Conservation (phyloP, 768 basidiomycete genomes). For the Pilatotrama ljubarskyi region DNA sequence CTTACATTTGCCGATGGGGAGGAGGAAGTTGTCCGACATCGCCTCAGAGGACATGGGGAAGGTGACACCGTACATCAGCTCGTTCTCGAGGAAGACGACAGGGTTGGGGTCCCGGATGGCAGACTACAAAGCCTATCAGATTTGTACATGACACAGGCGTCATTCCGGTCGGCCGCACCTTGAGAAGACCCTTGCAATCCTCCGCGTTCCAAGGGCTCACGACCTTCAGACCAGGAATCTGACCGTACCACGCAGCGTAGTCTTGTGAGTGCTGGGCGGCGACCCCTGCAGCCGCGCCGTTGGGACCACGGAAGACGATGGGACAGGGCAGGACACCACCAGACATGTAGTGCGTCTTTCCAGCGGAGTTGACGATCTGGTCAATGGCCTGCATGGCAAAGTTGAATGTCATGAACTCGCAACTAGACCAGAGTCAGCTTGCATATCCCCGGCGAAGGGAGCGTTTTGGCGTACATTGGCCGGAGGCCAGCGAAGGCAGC, state of each 20-base stretch:
- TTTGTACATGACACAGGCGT: background rate
- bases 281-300: constrained; percentile 97
- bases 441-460: background rate
- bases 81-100: constrained; percentile 98
- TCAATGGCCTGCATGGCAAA: constrained; percentile 99
- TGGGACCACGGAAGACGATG: constrained; percentile 98
- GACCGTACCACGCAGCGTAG: constrained; percentile 93
- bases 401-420: constrained; percentile 99
- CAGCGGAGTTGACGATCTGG: constrained; percentile 99
- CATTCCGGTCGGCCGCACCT: constrained; percentile 50
- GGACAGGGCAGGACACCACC: constrained; percentile 98
- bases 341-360: constrained; percentile 99
- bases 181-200: constrained; percentile 97
- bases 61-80: constrained; percentile 96
- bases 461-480: constrained; percentile 67
- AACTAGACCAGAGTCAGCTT: constrained; percentile 45
- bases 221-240: constrained; percentile 94
- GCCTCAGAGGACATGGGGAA: constrained; percentile 97
- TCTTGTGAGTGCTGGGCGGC: constrained; percentile 98
- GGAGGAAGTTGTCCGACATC: constrained; percentile 91
- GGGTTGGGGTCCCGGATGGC: constrained; percentile 99
- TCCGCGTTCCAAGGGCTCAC: constrained; percentile 98
- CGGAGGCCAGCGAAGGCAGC: constrained; percentile 92
- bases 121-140: constrained; percentile 46
- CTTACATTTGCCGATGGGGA: constrained; percentile 98